These are phyloP conservation scores for Thelonectria blattea DNA, from an alignment of 2,329 filamentous ascomycete species.

Conservation along the genomic window DNA sequence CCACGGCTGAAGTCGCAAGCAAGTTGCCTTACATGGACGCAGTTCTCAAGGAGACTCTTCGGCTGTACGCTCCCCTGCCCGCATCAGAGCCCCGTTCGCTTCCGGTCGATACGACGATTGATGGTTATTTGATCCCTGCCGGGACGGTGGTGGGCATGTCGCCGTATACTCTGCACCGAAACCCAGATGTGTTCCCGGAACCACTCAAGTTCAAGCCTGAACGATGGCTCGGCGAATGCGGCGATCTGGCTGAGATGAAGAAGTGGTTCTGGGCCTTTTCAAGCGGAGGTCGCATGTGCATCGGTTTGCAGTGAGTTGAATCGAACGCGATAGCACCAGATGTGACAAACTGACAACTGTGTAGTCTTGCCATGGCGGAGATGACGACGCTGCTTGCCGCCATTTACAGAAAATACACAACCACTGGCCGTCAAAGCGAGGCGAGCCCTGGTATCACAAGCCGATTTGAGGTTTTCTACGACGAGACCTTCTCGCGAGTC, in stretches of 20 bases:
- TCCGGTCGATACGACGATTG: conserved; percentile 21
- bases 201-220: conserved; percentile 36
- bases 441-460: conserved; percentile 29
- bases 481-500: conserved; percentile 25
- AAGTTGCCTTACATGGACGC: conserved; percentile 53
- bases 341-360: background rate
- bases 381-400: conserved; percentile 30
- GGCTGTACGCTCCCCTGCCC: conserved; percentile 58
- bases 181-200: conserved; percentile 33
- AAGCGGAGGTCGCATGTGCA: conserved; percentile 33
- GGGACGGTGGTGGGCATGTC: conserved; percentile 38
- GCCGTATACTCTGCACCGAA: conserved; percentile 37
- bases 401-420: conserved; percentile 28
- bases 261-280: conserved; percentile 37
- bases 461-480: conserved; percentile 32
- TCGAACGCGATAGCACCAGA: background rate
- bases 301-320: conserved; percentile 34
- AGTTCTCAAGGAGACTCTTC: conserved; percentile 56
- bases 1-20: conserved; percentile 45
- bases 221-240: conserved; percentile 32
- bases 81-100: conserved; percentile 55
- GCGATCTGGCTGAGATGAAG: conserved; percentile 26
- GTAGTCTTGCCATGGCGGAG: conserved; percentile 31
- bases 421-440: conserved; percentile 20
- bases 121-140: conserved; percentile 35